Evolutionary conservation across 177 flowering plant species (phyloP).

Genomic region (Telopea speciosissima): DNA sequence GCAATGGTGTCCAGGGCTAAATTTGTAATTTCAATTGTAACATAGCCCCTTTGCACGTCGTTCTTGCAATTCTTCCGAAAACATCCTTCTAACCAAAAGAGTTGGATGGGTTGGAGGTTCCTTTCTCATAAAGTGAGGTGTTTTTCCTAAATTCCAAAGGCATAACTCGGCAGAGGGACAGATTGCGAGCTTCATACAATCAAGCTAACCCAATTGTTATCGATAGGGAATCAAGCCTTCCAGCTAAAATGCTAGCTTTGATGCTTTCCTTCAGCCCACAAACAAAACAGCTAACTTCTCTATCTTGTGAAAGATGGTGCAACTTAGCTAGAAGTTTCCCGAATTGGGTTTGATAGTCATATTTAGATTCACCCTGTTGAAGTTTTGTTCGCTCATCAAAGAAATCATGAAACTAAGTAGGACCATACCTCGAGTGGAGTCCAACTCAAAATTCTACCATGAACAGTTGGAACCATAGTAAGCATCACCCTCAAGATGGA

Average conservation of each 20-base stretch:
- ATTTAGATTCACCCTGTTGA: not conserved
- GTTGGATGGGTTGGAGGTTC: too few relatives aligned
- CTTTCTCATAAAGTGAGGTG: too few relatives aligned
- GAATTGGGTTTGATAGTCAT: not conserved
- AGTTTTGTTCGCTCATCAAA: not conserved
- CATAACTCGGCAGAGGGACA: not conserved
- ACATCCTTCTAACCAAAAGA: not conserved
- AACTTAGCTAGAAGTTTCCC: not conserved
- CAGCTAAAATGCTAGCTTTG: not conserved
- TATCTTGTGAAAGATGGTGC: not conserved
- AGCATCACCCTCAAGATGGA: not conserved
- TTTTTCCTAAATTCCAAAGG: too few relatives aligned
- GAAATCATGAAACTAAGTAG: not conserved
- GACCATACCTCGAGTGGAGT: not conserved
- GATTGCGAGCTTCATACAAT: not conserved
- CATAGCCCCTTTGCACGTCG: not conserved
- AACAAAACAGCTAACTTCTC: not conserved
- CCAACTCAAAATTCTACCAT: not conserved
- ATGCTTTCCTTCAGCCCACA: not conserved
- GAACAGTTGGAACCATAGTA: not conserved
- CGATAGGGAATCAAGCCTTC: not conserved
- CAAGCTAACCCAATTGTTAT: too few relatives aligned
- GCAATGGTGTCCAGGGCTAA: not conserved
- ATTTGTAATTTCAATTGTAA: not conserved
- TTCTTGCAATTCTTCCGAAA: not conserved